These are phyloP conservation scores for Phanerochaete carnosa DNA, from an alignment of 768 basidiomycete species.

Conservation along the genomic window DNA sequence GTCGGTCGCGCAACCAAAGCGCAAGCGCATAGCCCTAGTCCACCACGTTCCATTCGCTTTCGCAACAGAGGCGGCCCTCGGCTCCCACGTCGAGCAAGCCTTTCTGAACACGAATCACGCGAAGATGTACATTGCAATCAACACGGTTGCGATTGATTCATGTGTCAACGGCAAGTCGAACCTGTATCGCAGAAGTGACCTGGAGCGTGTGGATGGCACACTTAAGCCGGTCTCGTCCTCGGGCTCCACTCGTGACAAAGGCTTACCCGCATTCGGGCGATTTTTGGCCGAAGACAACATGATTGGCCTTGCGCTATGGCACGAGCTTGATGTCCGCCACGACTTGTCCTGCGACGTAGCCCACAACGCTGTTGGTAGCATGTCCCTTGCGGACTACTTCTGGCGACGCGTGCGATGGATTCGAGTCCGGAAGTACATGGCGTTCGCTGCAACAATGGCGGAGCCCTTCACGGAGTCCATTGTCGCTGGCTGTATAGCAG, in stretches of 20 bases:
- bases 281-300: conserved; percentile 98
- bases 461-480: conserved; percentile 94
- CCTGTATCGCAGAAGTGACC: conserved; percentile 85
- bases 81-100: conserved; percentile 85
- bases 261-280: conserved; percentile 77
- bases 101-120: conserved; percentile 97
- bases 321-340: conserved; percentile 85
- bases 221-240: conserved; percentile 43
- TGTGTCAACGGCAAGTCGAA: conserved; percentile 98
- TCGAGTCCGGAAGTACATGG: conserved; percentile 94
- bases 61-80: conserved; percentile 64
- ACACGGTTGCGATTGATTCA: conserved; percentile 83
- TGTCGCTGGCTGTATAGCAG: conserved; percentile 62
- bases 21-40: conserved; percentile 71
- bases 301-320: conserved; percentile 92
- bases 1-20: conserved; percentile 26
- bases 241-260: conserved; percentile 35
- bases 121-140: conserved; percentile 97
- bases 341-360: conserved; percentile 90
- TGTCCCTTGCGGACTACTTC: conserved; percentile 83
- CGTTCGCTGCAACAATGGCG: conserved; percentile 74
- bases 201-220: conserved; percentile 71
- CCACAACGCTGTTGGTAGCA: conserved; percentile 83
- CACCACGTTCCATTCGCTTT: conserved; percentile 95
- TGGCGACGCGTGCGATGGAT: conserved; percentile 94